phyloP scores from a whole-genome alignment of 805 yeast species.

The Candida boleticola region DNA sequence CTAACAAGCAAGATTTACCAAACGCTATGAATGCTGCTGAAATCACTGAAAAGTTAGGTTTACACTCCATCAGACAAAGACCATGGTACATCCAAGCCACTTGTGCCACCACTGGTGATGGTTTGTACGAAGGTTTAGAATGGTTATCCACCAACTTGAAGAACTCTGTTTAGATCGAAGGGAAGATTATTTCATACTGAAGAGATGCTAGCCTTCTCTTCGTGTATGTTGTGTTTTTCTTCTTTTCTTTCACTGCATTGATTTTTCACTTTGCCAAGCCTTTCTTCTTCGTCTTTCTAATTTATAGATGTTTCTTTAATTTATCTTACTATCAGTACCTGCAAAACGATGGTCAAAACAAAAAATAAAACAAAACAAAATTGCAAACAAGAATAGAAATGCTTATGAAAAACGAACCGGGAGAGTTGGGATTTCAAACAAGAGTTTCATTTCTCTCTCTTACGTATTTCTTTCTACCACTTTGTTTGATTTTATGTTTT shows the following conservation, averaged over 20 bases:
- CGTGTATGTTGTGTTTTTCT: not conserved
- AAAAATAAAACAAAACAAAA: too few relatives aligned
- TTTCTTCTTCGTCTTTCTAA: not conserved
- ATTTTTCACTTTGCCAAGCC: not conserved
- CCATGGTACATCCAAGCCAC: constrained; percentile 99
- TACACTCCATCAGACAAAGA: constrained; percentile 96
- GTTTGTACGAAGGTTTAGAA: constrained; percentile 95
- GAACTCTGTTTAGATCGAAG: constrained; percentile 28
- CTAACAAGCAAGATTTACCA: constrained; percentile 98
- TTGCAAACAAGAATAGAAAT: too few relatives aligned
- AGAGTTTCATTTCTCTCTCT: too few relatives aligned
- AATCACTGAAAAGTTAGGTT: constrained; percentile 94
- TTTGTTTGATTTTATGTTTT: too few relatives aligned
- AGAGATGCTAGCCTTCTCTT: not conserved
- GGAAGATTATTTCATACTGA: too few relatives aligned
- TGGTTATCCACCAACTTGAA: constrained; percentile 93
- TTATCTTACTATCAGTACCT: not conserved
- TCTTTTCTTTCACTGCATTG: not conserved
- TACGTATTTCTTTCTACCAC: too few relatives aligned
- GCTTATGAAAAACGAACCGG: too few relatives aligned
- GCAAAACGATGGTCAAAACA: too few relatives aligned
- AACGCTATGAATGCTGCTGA: constrained; percentile 99
- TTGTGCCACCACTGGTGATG: constrained; percentile 99
- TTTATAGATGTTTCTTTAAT: not conserved
- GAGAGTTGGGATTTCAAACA: too few relatives aligned